Conservation (phyloP, 2,329 filamentous ascomycete genomes). For the Dendryphion nanum region DNA sequence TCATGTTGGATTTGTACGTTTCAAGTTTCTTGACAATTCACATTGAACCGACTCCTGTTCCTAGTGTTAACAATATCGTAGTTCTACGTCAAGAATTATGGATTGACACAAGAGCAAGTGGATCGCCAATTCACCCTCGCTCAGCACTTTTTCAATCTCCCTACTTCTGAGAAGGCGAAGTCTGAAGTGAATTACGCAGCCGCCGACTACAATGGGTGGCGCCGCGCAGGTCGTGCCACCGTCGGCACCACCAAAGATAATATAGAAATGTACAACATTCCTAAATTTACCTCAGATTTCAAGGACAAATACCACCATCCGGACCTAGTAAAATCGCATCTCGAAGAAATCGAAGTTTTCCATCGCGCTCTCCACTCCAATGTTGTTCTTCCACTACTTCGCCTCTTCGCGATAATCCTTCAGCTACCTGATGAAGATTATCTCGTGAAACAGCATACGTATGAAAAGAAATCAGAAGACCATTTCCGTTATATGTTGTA, state of each 20-base stretch:
- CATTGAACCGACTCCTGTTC: background rate
- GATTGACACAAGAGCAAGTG: slow-evolving; percentile 59
- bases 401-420: slow-evolving; percentile 61
- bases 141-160: slow-evolving; percentile 57
- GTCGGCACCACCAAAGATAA: slow-evolving; percentile 50
- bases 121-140: slow-evolving; percentile 62
- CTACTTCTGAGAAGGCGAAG: slow-evolving; percentile 59
- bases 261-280: slow-evolving; percentile 60
- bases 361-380: slow-evolving; percentile 50
- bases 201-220: slow-evolving; percentile 56
- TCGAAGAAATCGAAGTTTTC: slow-evolving; percentile 56
- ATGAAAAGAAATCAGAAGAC: slow-evolving; percentile 58
- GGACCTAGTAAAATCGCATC: slow-evolving; percentile 44
- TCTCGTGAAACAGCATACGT: slow-evolving; percentile 56
- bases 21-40: background rate
- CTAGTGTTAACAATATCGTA: too few species aligned
- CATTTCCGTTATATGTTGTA: slow-evolving; percentile 66
- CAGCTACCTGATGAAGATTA: slow-evolving; percentile 60
- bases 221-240: slow-evolving; percentile 25
- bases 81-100: slow-evolving; percentile 63
- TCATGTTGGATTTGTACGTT: slow-evolving; percentile 42
- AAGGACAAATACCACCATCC: slow-evolving; percentile 36
- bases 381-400: slow-evolving; percentile 57
- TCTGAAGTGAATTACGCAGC: slow-evolving; percentile 46
- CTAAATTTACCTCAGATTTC: slow-evolving; percentile 62